phyloP scores from a whole-genome alignment of 768 basidiomycete species.

The Boletales sp. region DNA sequence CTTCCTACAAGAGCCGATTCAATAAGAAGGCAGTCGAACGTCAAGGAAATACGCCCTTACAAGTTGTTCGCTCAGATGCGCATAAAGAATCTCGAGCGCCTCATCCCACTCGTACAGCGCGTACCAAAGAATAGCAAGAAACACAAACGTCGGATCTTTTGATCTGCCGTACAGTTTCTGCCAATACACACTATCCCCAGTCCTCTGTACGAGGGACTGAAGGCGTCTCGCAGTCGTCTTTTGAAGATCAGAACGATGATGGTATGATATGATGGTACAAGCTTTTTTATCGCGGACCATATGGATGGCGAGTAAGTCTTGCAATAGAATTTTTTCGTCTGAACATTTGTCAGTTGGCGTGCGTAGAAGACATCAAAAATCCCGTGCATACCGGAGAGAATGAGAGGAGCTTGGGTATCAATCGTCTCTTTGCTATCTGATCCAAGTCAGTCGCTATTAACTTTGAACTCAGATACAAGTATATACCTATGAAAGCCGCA shows the following conservation, averaged over 20 bases:
- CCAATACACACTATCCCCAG: slow-evolving; percentile 37
- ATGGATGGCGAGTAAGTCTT: slow-evolving; percentile 38
- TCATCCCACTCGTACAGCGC: slow-evolving; percentile 63
- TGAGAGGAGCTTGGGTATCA: slow-evolving; percentile 34
- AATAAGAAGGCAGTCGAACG: not conserved
- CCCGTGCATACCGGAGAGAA: slow-evolving; percentile 17
- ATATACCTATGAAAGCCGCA: slow-evolving; percentile 15
- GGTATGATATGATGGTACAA: slow-evolving; percentile 36
- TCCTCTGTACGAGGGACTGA: slow-evolving; percentile 29
- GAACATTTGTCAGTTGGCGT: not conserved
- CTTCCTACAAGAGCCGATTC: slow-evolving; percentile 37
- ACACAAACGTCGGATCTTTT: slow-evolving; percentile 31
- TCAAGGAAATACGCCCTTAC: slow-evolving; percentile 24
- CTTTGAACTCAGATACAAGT: not conserved
- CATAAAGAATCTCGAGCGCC: slow-evolving; percentile 48
- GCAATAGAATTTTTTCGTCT: slow-evolving; percentile 26
- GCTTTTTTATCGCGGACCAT: slow-evolving; percentile 29
- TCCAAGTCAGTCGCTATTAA: not conserved
- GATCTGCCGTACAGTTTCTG: slow-evolving; percentile 29
- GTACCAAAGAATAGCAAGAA: slow-evolving; percentile 50
- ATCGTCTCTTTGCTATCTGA: slow-evolving; percentile 24
- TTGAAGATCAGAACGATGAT: slow-evolving; percentile 21
- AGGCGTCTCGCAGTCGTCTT: slow-evolving; percentile 27
- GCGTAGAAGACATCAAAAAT: not conserved
- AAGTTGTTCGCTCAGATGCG: slow-evolving; percentile 44